Conservation (phyloP, 2,329 filamentous ascomycete genomes). For the Diaporthe caulivora region DNA sequence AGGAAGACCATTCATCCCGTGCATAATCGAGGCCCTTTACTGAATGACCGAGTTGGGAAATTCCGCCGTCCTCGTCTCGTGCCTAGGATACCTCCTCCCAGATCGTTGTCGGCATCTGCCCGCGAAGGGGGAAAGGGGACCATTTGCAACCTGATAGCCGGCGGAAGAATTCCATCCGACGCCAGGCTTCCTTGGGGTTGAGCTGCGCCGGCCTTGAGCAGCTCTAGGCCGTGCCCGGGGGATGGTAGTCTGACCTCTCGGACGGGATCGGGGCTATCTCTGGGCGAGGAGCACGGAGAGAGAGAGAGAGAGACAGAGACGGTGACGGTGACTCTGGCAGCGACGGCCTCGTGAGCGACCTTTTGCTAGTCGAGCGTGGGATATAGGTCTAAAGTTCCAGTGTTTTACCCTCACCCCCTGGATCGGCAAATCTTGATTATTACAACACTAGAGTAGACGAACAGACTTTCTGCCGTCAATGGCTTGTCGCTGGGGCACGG, state of each 20-base stretch:
- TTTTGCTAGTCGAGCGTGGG: not conserved
- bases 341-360: not conserved
- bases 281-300: not conserved
- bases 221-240: constrained; percentile 7
- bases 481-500: not conserved
- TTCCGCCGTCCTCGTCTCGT: not conserved
- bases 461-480: no score
- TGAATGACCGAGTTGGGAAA: not conserved
- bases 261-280: not conserved
- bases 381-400: not conserved
- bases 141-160: constrained; percentile 14
- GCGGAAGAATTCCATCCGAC: constrained; percentile 22
- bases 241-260: not conserved
- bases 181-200: constrained; percentile 2
- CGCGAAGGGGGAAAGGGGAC: constrained; percentile 19
- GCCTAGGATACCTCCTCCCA: not conserved
- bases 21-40: not conserved
- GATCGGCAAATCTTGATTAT: not conserved
- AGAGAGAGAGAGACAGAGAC: no score
- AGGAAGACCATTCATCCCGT: no score
- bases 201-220: not conserved
- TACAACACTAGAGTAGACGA: no score
- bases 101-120: not conserved
- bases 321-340: no score
- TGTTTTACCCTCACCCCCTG: not conserved